Evolutionary conservation across 169 alveolate genomes (phyloP), one percentile per base, ranked within the genome.

Genomic region (Cryptosporidium viatorum): DNA sequence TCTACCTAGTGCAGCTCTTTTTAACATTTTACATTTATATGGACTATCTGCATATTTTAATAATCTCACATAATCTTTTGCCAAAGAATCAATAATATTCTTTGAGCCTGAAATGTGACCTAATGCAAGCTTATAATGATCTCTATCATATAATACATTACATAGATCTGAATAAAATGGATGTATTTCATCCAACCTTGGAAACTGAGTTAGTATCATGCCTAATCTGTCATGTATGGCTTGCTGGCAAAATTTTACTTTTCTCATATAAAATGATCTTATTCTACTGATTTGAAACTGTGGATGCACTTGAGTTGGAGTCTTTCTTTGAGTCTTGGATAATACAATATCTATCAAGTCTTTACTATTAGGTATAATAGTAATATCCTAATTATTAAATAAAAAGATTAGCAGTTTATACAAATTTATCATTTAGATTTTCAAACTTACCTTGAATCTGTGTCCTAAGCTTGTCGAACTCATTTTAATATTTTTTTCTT

Each of bases 241-340:
- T 85, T 97, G 97, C 93, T 97, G 98, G 73, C 99, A 97, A 91
- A 96, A 97, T 92, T 98, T 97, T 51, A 98, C 99, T 94, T 99
- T 99, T 70, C 99, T 96, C 99, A 99, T 98, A 91, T 99, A 99
- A 94, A 99, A 99, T 92, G 96, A 97, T 67, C 99, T 92, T 55
- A 99, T 99, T 35, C 99, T 94, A n/a, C 98, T 94, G 45, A 99
- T 98, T 93, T 98, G 97, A 95, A 96, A 97, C 41, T 98, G 98
- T 48, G 98, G 98, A 92, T 97, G 99, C 12, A 98, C 98, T 60
- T 96, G 99, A 14, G 99, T 99, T 5, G 99, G 99, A 0, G 99
- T 99, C 95, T 98, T 98, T 41, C 99, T 95, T 93, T 99, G 99
- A 31, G 99, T 99, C 93, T 96, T 97, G 50, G 99, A 96, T 16